Conservation (phyloP, 129 eudicot genomes). For the Flaveria trinervia region DNA sequence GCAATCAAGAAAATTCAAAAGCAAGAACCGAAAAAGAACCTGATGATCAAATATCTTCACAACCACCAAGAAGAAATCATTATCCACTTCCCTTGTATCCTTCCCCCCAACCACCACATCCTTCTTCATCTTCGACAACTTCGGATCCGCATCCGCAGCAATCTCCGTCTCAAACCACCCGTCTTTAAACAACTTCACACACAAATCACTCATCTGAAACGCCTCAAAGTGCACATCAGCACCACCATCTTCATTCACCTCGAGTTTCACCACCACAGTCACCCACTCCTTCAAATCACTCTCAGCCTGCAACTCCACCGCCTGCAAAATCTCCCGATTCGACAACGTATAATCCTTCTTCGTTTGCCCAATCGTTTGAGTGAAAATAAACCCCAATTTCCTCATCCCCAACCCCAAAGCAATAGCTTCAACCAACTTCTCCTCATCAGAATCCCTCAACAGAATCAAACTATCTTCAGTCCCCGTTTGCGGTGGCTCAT, state of each 20-base stretch:
- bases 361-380: constrained; percentile 71
- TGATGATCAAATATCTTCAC: constrained; percentile 94
- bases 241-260: constrained; percentile 93
- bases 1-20: constrained; percentile 67
- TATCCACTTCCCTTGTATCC: constrained; percentile 86
- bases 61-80: constrained; percentile 96
- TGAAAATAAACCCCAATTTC: constrained; percentile 89
- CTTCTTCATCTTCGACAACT: constrained; percentile 86
- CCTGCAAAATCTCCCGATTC: constrained; percentile 74
- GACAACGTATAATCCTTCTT: constrained; percentile 86
- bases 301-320: constrained; percentile 77
- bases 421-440: constrained; percentile 71
- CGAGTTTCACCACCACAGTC: constrained; percentile 81
- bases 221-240: constrained; percentile 98
- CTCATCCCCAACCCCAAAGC: constrained; percentile 94
- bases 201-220: constrained; percentile 96
- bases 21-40: constrained; percentile 41
- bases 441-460: constrained; percentile 71
- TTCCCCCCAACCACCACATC: constrained; percentile 96
- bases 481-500: constrained; percentile 91
- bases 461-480: constrained; percentile 58
- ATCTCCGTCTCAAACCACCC: constrained; percentile 84
- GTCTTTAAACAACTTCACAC: constrained; percentile 80
- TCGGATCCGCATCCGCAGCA: constrained; percentile 61
- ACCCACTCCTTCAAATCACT: constrained; percentile 95